phyloP scores from a whole-genome alignment of 345 rosid species.

The Eutrema heterophyllum region DNA sequence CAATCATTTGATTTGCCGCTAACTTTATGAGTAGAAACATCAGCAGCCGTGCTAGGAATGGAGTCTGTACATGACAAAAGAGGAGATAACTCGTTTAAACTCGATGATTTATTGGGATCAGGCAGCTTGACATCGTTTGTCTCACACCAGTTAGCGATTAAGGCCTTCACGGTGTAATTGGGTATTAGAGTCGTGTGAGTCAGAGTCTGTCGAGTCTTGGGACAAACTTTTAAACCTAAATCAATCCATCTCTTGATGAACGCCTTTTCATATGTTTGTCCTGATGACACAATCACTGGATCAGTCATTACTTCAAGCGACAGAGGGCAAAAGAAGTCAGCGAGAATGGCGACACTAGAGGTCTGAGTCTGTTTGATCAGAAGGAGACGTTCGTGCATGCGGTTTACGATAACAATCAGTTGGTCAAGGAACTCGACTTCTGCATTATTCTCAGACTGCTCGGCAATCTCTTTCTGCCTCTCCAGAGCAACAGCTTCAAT shows the following conservation, averaged over 20 bases:
- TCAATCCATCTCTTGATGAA: conserved; percentile 93
- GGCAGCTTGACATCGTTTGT: conserved; percentile 79
- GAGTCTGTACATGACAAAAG: conserved; percentile 53
- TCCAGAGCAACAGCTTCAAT: conserved; percentile 96
- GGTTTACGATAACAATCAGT: conserved; percentile 55
- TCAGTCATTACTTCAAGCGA: conserved; percentile 97
- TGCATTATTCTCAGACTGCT: conserved; percentile 69
- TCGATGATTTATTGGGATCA: conserved; percentile 56
- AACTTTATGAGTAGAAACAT: conserved; percentile 31
- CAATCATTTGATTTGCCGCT: conserved; percentile 45
- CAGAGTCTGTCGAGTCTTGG: conserved; percentile 85
- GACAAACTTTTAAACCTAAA: conserved; percentile 88
- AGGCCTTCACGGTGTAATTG: conserved; percentile 94
- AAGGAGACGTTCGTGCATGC: conserved; percentile 77
- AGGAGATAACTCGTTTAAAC: conserved; percentile 54
- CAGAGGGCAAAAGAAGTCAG: conserved; percentile 97
- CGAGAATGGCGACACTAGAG: conserved; percentile 72
- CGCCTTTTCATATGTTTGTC: conserved; percentile 90
- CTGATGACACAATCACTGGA: conserved; percentile 93
- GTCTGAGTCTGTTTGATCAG: conserved; percentile 69
- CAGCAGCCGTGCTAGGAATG: conserved; percentile 31
- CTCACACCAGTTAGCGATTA: conserved; percentile 93
- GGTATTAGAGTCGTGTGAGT: conserved; percentile 78
- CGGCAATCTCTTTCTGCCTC: conserved; percentile 89
- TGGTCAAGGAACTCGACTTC: conserved; percentile 79